A percentile compares a stretch with the other conserved stretches of the same genome.
phyloP scores from a whole-genome alignment of 1,139 yeast genomes.

The Pichia sp. region DNA sequence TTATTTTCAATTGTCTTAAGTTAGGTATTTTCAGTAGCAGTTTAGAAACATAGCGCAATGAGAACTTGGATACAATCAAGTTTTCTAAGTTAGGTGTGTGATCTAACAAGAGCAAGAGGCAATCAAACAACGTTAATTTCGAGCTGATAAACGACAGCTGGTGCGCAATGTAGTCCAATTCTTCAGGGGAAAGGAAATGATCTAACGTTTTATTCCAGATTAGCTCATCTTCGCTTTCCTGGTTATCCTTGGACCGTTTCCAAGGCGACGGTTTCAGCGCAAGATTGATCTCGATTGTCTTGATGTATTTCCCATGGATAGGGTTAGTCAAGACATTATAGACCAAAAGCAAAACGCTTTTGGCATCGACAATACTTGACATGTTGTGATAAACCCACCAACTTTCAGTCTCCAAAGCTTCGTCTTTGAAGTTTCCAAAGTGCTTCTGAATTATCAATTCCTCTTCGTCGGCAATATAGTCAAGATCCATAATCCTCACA shows the following conservation, averaged over 20 bases:
- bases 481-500: conserved; percentile 14
- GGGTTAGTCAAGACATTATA: conserved; percentile 20
- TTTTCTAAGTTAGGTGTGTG: conserved; percentile 18
- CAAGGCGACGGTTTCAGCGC: conserved; percentile 16
- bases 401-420: conserved; percentile 15
- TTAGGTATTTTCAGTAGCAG: conserved; percentile 6
- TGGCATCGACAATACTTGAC: conserved; percentile 11
- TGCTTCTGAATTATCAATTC: conserved; percentile 19
- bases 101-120: conserved; percentile 16
- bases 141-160: conserved; percentile 11
- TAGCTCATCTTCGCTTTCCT: conserved; percentile 2
- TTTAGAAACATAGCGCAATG: conserved; percentile 12
- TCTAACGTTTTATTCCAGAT: conserved; percentile 19
- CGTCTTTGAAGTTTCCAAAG: conserved; percentile 18
- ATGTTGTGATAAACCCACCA: conserved; percentile 18
- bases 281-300: conserved; percentile 18
- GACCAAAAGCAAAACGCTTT: conserved; percentile 18
- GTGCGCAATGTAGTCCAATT: conserved; percentile 12
- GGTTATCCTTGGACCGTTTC: conserved; percentile 11
- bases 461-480: conserved; percentile 15
- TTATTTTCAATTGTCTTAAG: conserved; percentile 19
- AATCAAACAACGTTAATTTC: conserved; percentile 20
- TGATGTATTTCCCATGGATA: conserved; percentile 13
- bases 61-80: conserved; percentile 20
- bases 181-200: conserved; percentile 16